These are phyloP conservation scores for Fusarium beomiforme DNA, from an alignment of 2,329 filamentous ascomycete genomes.

Conservation along the genomic window DNA sequence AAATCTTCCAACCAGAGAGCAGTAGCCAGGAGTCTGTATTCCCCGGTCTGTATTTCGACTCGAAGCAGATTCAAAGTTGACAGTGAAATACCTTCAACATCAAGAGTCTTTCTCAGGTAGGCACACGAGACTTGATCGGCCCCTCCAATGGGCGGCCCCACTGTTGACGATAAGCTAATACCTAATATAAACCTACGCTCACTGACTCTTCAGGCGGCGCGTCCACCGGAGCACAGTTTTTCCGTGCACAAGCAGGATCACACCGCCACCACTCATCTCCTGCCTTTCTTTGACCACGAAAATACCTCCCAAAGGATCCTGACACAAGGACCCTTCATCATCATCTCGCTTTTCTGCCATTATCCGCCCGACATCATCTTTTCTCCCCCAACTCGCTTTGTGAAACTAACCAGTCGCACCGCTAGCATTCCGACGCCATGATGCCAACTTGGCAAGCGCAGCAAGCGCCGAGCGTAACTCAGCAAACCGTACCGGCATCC, in stretches of 20 bases:
- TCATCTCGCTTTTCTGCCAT: conserved; percentile 19
- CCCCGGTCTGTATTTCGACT: neutral
- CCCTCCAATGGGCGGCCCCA: conserved; percentile 30
- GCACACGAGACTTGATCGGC: conserved; percentile 20
- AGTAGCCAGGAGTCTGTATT: neutral
- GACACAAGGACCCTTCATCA: conserved; percentile 6
- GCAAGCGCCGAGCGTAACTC: conserved; percentile 54
- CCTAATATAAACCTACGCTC: neutral
- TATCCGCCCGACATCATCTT: conserved; percentile 20
- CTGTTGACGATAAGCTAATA: conserved; percentile 27
- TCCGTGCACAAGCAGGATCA: conserved; percentile 41
- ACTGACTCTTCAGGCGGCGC: neutral
- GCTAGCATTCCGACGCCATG: conserved; percentile 43
- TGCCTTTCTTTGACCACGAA: conserved; percentile 26
- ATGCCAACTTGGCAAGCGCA: conserved; percentile 53
- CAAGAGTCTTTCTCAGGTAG: conserved; percentile 20
- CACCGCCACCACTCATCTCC: conserved; percentile 33
- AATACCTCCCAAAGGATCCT: conserved; percentile 36
- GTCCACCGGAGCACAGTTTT: conserved; percentile 18
- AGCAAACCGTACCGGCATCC: conserved; percentile 47
- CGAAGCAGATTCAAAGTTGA: neutral
- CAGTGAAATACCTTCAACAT: conserved; percentile 5
- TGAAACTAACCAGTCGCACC: conserved; percentile 41
- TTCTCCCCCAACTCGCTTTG: conserved; percentile 8
- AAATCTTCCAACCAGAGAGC: neutral